phyloP scores from a whole-genome alignment of 1,284 basidiomycete genomes.

The Rhodotorula sp. region DNA sequence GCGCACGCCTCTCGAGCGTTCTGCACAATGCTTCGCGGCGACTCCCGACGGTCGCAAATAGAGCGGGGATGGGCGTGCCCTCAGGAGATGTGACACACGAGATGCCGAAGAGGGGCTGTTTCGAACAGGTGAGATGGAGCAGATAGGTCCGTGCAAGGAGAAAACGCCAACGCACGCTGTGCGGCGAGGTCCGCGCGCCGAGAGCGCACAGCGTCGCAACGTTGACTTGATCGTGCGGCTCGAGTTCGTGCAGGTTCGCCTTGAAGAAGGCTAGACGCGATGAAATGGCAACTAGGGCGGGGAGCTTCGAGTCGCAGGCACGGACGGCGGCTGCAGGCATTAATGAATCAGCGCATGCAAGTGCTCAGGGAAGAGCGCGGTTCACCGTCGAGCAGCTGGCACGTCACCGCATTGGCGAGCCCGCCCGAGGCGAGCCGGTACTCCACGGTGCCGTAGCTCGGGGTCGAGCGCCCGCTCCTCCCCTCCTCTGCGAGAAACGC shows the following conservation, averaged over 20 bases:
- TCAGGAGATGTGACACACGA: background rate
- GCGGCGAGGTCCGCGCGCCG: constrained; percentile 16
- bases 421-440: background rate
- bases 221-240: constrained; percentile 17
- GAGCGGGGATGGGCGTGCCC: constrained; percentile 15
- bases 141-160: background rate
- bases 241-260: constrained; percentile 13
- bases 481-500: constrained; percentile 1
- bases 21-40: constrained; percentile 24
- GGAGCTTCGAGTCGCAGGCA: constrained; percentile 30
- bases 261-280: constrained; percentile 19
- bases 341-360: background rate
- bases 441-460: background rate
- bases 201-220: constrained; percentile 29
- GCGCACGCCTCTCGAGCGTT: constrained; percentile 9
- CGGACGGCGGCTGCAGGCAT: background rate
- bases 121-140: background rate
- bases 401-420: constrained; percentile 13
- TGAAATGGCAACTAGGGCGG: constrained; percentile 13
- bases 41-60: constrained; percentile 12
- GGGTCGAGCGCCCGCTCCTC: background rate
- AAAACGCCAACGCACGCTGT: background rate
- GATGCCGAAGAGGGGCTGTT: constrained; percentile 30
- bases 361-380: background rate
- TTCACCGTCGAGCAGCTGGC: constrained; percentile 30